Conservation (phyloP, 352 stramenopile genomes). For the Phytophthora fragariaefolia region DNA sequence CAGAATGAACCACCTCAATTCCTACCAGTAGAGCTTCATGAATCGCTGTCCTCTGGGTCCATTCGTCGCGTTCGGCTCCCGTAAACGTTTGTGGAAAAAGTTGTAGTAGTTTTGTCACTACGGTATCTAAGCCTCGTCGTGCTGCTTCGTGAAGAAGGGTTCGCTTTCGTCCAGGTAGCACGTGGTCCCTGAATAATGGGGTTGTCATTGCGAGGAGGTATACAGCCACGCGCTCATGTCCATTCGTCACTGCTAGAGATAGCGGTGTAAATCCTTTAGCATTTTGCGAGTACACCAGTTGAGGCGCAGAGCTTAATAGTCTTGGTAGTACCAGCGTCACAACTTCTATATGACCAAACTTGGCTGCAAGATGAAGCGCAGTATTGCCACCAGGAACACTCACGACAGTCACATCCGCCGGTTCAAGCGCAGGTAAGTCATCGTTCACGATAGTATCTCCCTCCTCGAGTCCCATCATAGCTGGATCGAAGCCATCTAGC, state of each 20-base stretch:
- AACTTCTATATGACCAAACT: conserved; percentile 56
- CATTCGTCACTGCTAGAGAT: conserved; percentile 51
- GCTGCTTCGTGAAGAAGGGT: conserved; percentile 64
- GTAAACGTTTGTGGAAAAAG: conserved; percentile 52
- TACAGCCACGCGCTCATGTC: conserved; percentile 58
- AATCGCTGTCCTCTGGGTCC: conserved; percentile 52
- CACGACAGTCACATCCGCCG: conserved; percentile 44
- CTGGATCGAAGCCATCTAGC: conserved; percentile 56
- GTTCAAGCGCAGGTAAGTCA: conserved; percentile 17
- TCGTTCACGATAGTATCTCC: background rate
- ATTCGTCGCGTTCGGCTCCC: conserved; percentile 48
- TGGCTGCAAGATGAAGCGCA: conserved; percentile 57
- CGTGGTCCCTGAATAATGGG: conserved; percentile 40
- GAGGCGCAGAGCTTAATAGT: conserved; percentile 33
- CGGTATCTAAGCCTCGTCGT: conserved; percentile 41
- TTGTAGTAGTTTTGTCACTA: conserved; percentile 60
- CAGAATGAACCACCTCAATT: conserved; percentile 28
- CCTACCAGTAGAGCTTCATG: conserved; percentile 53
- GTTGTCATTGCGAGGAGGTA: conserved; percentile 67
- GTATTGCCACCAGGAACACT: conserved; percentile 46
- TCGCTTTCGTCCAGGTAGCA: conserved; percentile 30
- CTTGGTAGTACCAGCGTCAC: conserved; percentile 59
- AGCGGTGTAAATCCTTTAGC: conserved; percentile 49
- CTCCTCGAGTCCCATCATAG: conserved; percentile 21
- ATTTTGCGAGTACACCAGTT: conserved; percentile 50